Evolutionary conservation across 768 basidiomycete species (phyloP), one percentile per base, ranked within the genome.

Genomic region (Clitopilus passeckerianus): DNA sequence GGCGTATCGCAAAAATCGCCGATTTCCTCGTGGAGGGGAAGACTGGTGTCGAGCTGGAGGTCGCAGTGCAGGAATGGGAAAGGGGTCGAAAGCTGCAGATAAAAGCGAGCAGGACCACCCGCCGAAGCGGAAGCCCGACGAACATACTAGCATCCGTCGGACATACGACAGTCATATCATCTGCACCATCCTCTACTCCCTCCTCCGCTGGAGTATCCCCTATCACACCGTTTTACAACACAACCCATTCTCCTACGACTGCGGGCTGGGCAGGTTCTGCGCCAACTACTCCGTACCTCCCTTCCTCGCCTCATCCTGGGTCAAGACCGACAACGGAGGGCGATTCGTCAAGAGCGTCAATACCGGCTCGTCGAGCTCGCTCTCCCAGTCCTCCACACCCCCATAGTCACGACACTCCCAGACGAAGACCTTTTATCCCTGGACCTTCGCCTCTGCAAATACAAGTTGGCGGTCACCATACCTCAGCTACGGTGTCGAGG

Each of bases 1-100:
- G 77, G 64, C 77, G 89, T 34, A 83, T 84, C 61, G 82, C 79
- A 22, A 87, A 88, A 74, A 90, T 91, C 37, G 86, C 86, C 5
- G 79, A 82, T 50, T 72, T 90, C 18, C 76, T 90, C 22, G 84
- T 82, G 0, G 82, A 83, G 61, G 89, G 90, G 9, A 86, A 87
- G 69, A 84, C 75, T 62, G 89, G 89, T 0, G 66, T 72, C 22
- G 86, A 82, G 57, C 78, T 91, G 24, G 85, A 84, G 65, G 72
- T 70, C 2, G 88, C 87, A 6, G 79, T 90, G 54, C 76, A 83
- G 62, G 81, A 86, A 70, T 90, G 85, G 79, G 83, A 86, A 67
- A 74, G 68, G 24, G 66, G 67, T 27, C 61, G 66, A 58, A 70
- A 64, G 57, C 53, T 41, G 34, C 43, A 34, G 53, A 58, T 43